Conservation (phyloP, 2,329 filamentous ascomycete genomes). For the Orbilia javanica region DNA sequence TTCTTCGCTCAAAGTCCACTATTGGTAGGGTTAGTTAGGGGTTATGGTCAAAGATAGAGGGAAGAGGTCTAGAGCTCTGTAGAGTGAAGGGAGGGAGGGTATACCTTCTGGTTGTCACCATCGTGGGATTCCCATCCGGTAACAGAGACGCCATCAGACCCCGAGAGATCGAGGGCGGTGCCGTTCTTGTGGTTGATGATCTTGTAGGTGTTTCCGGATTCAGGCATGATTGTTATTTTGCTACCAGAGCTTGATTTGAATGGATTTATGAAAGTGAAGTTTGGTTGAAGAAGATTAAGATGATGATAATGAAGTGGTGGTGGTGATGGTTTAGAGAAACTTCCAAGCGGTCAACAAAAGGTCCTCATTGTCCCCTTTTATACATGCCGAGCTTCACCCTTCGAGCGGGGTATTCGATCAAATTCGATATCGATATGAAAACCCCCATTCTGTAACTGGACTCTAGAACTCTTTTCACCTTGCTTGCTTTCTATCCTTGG, state of each 20-base stretch:
- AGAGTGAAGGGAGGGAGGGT: background rate
- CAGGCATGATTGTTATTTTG: conserved; percentile 9
- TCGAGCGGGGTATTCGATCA: conserved; percentile 20
- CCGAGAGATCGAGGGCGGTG: conserved; percentile 29
- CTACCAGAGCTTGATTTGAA: conserved; percentile 10
- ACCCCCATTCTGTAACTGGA: conserved; percentile 1
- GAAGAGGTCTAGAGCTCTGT: background rate
- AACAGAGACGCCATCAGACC: conserved; percentile 17
- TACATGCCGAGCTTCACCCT: conserved; percentile 23
- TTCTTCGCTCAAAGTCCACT: conserved; percentile 1
- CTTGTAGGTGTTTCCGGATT: conserved; percentile 30
- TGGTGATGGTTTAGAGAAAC: background rate
- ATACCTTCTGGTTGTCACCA: conserved; percentile 33
- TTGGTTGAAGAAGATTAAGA: conserved; percentile 5
- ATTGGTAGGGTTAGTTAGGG: background rate
- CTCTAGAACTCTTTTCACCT: conserved; percentile 1
- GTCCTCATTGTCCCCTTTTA: conserved; percentile 7
- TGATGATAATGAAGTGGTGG: background rate
- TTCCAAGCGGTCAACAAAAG: conserved; percentile 10
- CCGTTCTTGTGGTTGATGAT: conserved; percentile 17
- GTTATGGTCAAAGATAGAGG: background rate
- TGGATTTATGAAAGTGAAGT: background rate
- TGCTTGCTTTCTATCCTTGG: conserved; percentile 14
- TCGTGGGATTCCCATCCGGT: conserved; percentile 20
- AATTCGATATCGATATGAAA: conserved; percentile 9